Conservation (phyloP, 2,329 filamentous ascomycete genomes). For the Pseudocercospora pini-densiflorae region DNA sequence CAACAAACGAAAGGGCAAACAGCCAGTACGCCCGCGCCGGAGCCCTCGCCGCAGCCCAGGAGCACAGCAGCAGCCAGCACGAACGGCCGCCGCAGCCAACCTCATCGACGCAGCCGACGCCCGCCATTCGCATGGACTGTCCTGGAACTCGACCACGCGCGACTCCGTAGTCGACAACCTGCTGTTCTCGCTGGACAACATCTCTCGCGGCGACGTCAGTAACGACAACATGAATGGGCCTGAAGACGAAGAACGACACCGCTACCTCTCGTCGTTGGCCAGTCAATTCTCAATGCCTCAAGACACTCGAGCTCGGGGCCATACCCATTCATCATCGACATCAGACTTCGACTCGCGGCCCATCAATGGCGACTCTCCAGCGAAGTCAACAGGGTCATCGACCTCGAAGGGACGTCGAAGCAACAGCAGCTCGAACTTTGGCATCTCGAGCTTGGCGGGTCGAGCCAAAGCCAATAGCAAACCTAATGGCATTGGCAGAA, state of each 20-base stretch:
- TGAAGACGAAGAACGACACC: slow-evolving; percentile 27
- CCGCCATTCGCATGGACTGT: slow-evolving; percentile 78
- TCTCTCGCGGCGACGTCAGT: slow-evolving; percentile 50
- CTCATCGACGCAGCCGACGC: slow-evolving; percentile 9
- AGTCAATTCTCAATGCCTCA: slow-evolving; percentile 14
- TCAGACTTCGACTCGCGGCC: slow-evolving; percentile 56
- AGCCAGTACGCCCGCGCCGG: slow-evolving; percentile 16
- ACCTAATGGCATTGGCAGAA: slow-evolving; percentile 23
- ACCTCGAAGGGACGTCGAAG: slow-evolving; percentile 64
- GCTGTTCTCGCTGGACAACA: slow-evolving; percentile 88
- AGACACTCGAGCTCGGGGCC: slow-evolving; percentile 55
- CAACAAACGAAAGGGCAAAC: slow-evolving; percentile 20
- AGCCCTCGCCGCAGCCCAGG: slow-evolving; percentile 14
- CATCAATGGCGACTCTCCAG: slow-evolving; percentile 29
- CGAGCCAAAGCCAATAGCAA: slow-evolving; percentile 22
- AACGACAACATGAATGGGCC: slow-evolving; percentile 19
- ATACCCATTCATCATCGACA: slow-evolving; percentile 66
- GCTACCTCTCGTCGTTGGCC: slow-evolving; percentile 25
- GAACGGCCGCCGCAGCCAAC: not conserved
- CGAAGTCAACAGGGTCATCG: slow-evolving; percentile 39
- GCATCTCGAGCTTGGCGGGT: slow-evolving; percentile 22
- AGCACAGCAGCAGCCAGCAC: slow-evolving; percentile 13
- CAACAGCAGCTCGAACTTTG: slow-evolving; percentile 77
- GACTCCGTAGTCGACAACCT: slow-evolving; percentile 96
- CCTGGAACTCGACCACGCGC: slow-evolving; percentile 76